These are phyloP conservation scores for Solanum neorickii DNA, from an alignment of 257 asterid species.

Conservation along the genomic window DNA sequence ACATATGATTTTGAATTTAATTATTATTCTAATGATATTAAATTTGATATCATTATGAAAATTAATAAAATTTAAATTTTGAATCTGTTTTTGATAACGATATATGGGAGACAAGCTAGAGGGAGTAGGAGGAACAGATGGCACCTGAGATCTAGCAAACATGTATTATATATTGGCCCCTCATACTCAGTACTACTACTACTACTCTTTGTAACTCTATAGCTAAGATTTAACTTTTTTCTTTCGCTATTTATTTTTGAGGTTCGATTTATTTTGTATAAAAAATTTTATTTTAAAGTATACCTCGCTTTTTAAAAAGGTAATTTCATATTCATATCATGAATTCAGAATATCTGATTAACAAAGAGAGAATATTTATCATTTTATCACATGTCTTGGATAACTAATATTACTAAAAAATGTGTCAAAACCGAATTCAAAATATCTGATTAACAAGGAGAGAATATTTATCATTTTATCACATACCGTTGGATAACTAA, in stretches of 20 bases:
- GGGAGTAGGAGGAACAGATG: neutral
- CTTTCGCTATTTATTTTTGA: neutral
- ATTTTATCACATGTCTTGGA: neutral
- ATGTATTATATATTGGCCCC: neutral
- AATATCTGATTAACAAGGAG: neutral
- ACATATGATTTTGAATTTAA: neutral
- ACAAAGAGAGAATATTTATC: neutral
- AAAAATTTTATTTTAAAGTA: neutral
- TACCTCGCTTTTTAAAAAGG: fast-evolving
- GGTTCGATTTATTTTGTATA: fast-evolving
- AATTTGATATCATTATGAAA: fast-evolving
- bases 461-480: neutral
- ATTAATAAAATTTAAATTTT: neutral
- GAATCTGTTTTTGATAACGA: neutral
- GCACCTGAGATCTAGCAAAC: neutral
- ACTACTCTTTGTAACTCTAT: neutral
- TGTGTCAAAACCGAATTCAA: too few species aligned
- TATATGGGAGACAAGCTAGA: neutral
- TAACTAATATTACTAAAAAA: too few species aligned
- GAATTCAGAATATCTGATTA: neutral
- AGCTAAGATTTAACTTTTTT: neutral
- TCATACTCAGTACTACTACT: neutral
- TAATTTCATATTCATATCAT: neutral
- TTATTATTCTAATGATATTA: neutral
- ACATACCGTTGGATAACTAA: neutral